Evolutionary conservation across 108 stramenopile species (phyloP).

Genomic region (Mayamaea pseudoterrestris): DNA sequence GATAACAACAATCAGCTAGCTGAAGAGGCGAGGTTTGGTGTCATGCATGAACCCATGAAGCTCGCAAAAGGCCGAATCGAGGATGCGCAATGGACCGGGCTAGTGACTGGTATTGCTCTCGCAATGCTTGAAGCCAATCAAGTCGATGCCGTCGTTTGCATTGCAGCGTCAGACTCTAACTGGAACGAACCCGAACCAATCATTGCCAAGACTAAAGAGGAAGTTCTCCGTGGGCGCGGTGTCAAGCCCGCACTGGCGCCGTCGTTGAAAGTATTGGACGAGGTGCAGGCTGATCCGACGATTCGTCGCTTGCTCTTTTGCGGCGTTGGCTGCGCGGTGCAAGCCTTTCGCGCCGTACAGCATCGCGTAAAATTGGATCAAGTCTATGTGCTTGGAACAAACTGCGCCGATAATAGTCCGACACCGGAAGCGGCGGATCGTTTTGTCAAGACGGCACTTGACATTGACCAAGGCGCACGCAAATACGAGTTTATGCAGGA

Average conservation of each 20-base stretch:
- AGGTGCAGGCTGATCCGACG: constrained; percentile 37
- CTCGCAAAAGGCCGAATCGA: constrained; percentile 41
- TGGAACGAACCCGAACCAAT: constrained; percentile 61
- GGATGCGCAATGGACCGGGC: constrained; percentile 69
- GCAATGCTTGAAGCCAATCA: constrained; percentile 47
- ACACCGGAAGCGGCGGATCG: constrained; percentile 58
- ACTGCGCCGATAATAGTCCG: constrained; percentile 72
- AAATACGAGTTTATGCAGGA: constrained; percentile 86
- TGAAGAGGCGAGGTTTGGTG: constrained; percentile 68
- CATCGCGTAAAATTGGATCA: constrained; percentile 41
- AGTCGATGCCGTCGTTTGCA: constrained; percentile 72
- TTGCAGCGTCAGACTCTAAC: constrained; percentile 21
- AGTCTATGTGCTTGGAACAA: constrained; percentile 70
- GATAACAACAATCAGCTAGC: constrained; percentile 5
- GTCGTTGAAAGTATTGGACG: constrained; percentile 53
- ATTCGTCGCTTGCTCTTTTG: constrained; percentile 62
- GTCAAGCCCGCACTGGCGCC: constrained; percentile 75
- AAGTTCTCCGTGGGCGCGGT: constrained; percentile 55
- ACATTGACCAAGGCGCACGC: constrained; percentile 29
- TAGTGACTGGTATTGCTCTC: constrained; percentile 56
- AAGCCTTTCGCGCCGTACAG: constrained; percentile 69
- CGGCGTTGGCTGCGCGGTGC: constrained; percentile 74
- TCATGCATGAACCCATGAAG: constrained; percentile 42
- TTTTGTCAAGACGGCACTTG: constrained; percentile 13
- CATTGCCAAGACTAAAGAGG: constrained; percentile 39